Evolutionary conservation across 768 basidiomycete species (phyloP).

Genomic region (Infundibulicybe gibba): DNA sequence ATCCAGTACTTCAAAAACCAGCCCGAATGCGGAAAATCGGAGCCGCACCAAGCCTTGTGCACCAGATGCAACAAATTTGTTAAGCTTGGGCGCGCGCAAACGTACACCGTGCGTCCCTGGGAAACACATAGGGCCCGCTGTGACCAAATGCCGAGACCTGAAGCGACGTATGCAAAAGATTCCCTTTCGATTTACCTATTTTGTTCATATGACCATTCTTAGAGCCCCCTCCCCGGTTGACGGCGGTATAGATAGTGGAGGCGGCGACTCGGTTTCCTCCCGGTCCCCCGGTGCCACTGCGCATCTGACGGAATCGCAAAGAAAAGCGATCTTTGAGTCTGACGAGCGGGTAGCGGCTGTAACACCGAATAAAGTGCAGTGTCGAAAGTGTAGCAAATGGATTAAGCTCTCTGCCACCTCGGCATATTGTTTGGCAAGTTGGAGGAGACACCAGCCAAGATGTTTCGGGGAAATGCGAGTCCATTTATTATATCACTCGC

Average conservation of each 20-base stretch:
- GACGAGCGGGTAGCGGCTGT: constrained; percentile 52
- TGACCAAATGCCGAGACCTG: constrained; percentile 32
- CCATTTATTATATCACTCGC: constrained; percentile 8
- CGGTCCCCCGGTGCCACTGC: no score
- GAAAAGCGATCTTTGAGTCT: constrained; percentile 46
- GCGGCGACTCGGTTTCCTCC: constrained; percentile 15
- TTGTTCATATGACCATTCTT: neutral
- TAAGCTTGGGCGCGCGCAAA: constrained; percentile 48
- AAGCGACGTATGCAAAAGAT: constrained; percentile 13
- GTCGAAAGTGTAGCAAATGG: constrained; percentile 63
- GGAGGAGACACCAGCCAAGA: constrained; percentile 47
- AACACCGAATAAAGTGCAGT: constrained; percentile 49
- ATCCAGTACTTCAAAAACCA: constrained; percentile 63
- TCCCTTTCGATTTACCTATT: constrained; percentile 7
- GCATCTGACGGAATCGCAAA: constrained; percentile 35
- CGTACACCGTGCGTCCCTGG: constrained; percentile 61
- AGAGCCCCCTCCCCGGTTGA: neutral
- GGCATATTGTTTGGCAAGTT: constrained; percentile 45
- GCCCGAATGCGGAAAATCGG: constrained; percentile 51
- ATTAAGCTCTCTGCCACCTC: constrained; percentile 41
- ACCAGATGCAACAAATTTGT: constrained; percentile 54
- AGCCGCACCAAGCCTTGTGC: constrained; percentile 57
- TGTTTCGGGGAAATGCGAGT: constrained; percentile 44
- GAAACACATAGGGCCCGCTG: constrained; percentile 54
- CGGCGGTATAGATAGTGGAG: neutral